These are phyloP conservation scores for Ogataea hybrid DNA, from an alignment of 1,139 yeast genomes.

Conservation along the genomic window DNA sequence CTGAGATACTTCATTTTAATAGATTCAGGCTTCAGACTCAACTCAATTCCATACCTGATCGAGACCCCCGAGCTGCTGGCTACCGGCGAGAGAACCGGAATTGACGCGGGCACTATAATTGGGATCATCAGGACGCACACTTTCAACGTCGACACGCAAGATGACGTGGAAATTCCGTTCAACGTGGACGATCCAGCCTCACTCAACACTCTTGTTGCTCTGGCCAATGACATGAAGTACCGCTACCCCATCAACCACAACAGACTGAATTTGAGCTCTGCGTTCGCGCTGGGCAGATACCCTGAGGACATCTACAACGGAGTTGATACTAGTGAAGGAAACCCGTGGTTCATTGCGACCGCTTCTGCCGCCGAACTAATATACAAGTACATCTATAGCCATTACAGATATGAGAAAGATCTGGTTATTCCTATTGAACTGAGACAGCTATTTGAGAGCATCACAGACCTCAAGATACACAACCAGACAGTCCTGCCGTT, in stretches of 20 bases:
- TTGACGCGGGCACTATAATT: slow-evolving; percentile 76
- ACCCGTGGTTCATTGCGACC: slow-evolving; percentile 94
- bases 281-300: slow-evolving; percentile 84
- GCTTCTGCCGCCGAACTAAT: slow-evolving; percentile 71
- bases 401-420: slow-evolving; percentile 34
- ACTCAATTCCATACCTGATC: slow-evolving; percentile 51
- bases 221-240: slow-evolving; percentile 65
- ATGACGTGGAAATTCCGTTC: slow-evolving; percentile 47
- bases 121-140: slow-evolving; percentile 69
- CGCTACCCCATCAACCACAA: slow-evolving; percentile 73
- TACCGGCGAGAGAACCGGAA: slow-evolving; percentile 53
- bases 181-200: slow-evolving; percentile 54
- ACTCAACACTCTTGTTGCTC: slow-evolving; percentile 54
- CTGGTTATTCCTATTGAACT: slow-evolving; percentile 32
- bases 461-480: slow-evolving; percentile 19
- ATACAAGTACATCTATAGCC: slow-evolving; percentile 38
- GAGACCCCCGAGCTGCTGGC: slow-evolving; percentile 60
- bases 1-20: slow-evolving; percentile 41
- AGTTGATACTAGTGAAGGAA: slow-evolving; percentile 67
- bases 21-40: slow-evolving; percentile 46
- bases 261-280: slow-evolving; percentile 42
- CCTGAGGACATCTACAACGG: slow-evolving; percentile 95
- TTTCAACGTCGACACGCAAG: slow-evolving; percentile 31
- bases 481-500: slow-evolving; percentile 37
- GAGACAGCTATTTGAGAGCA: slow-evolving; percentile 19